Conservation (phyloP, 1,284 basidiomycete genomes). For the Cutaneotrichosporon sp. region DNA sequence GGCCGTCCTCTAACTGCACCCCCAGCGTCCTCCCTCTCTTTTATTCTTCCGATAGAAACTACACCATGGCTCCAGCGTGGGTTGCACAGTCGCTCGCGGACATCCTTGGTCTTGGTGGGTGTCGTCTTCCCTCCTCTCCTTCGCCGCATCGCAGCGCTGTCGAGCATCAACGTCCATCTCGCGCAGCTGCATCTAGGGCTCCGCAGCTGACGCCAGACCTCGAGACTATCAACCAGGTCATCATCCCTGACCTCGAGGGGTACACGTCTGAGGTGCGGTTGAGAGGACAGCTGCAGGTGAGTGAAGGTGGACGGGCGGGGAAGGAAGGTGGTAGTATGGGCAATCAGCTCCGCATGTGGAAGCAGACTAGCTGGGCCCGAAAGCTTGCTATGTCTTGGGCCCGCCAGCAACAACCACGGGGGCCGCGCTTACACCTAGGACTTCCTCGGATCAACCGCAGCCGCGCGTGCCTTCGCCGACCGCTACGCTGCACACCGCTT, state of each 20-base stretch:
- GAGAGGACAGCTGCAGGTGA: slow-evolving; percentile 42
- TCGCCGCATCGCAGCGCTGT: not conserved
- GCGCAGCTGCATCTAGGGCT: not conserved
- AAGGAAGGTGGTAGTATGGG: no score
- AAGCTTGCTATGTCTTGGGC: not conserved
- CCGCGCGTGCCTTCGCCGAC: slow-evolving; percentile 41
- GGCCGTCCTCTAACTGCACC: not conserved
- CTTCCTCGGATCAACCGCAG: slow-evolving; percentile 44
- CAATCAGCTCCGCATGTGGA: no score
- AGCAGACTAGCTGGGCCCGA: no score
- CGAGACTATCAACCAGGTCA: slow-evolving; percentile 43
- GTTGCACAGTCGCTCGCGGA: slow-evolving; percentile 39
- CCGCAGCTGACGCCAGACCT: slow-evolving; percentile 35
- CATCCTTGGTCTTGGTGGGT: slow-evolving; percentile 45
- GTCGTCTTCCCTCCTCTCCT: not conserved
- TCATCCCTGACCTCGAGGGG: slow-evolving; percentile 46
- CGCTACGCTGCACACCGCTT: slow-evolving; percentile 44
- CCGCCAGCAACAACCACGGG: not conserved
- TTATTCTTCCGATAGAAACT: not conserved
- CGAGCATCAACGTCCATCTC: not conserved
- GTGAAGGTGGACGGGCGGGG: slow-evolving; percentile 9
- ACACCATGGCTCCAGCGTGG: slow-evolving; percentile 38
- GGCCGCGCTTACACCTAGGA: slow-evolving; percentile 31
- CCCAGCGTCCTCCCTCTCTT: not conserved
- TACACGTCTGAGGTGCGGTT: slow-evolving; percentile 39